A percentile compares a stretch with the other conserved stretches of the same genome.
phyloP scores from a whole-genome alignment of 805 yeast genomes.

The Jamesozyma gamospora region DNA sequence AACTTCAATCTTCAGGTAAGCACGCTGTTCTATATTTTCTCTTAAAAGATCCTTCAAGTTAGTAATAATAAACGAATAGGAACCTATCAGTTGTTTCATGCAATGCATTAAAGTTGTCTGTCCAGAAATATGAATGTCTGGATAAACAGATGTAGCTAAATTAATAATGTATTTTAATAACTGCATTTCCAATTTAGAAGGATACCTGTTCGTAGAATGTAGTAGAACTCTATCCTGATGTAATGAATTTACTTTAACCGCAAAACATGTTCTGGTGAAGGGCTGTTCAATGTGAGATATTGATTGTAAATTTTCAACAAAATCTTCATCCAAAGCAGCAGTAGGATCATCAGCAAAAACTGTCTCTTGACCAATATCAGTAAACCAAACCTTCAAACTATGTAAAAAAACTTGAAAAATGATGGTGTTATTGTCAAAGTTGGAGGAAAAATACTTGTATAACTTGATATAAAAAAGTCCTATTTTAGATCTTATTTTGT shows the following conservation, averaged over 20 bases:
- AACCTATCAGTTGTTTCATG: constrained; percentile 59
- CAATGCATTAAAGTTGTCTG: constrained; percentile 57
- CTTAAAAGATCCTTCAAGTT: constrained; percentile 36
- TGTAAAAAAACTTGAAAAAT: constrained; percentile 52
- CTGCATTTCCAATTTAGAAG: constrained; percentile 51
- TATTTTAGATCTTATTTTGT: constrained; percentile 47
- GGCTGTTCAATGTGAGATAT: constrained; percentile 56
- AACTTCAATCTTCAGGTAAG: constrained; percentile 50
- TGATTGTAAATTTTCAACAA: constrained; percentile 50
- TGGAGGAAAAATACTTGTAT: constrained; percentile 36
- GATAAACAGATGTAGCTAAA: constrained; percentile 59
- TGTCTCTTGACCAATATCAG: constrained; percentile 70
- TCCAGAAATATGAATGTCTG: constrained; percentile 60
- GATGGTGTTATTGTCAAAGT: constrained; percentile 54
- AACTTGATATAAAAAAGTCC: constrained; percentile 57
- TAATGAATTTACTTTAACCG: constrained; percentile 58
- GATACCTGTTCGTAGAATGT: constrained; percentile 63
- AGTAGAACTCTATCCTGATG: constrained; percentile 67
- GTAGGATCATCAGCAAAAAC: constrained; percentile 47
- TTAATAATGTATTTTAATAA: constrained; percentile 57
- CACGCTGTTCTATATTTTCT: constrained; percentile 39
- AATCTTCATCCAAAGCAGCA: constrained; percentile 43
- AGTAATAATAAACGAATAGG: constrained; percentile 45
- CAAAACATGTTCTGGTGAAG: constrained; percentile 69
- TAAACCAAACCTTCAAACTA: constrained; percentile 64